Evolutionary conservation across 2,329 filamentous ascomycete genomes (phyloP).

Genomic region (Sclerotinia nivalis): DNA sequence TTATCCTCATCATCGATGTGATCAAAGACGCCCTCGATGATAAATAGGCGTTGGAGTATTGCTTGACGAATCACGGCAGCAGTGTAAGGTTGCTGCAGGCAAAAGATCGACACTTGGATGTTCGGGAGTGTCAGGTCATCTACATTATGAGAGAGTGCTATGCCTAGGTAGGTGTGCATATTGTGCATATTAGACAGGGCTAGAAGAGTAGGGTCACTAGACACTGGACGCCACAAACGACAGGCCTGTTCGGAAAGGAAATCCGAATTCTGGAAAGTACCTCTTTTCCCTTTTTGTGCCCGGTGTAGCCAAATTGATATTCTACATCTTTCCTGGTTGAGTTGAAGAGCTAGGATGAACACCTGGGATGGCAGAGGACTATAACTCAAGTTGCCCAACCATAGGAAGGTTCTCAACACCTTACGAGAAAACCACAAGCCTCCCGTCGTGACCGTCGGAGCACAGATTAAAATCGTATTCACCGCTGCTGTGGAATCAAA

Average conservation of each 20-base stretch:
- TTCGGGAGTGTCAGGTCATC: conserved; percentile 35
- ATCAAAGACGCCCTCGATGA: conserved; percentile 5
- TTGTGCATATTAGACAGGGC: conserved; percentile 22
- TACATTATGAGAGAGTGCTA: conserved; percentile 17
- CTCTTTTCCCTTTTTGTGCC: conserved; percentile 18
- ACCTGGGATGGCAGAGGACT: conserved; percentile 3
- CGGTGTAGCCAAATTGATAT: conserved; percentile 19
- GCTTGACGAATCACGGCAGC: conserved; percentile 30
- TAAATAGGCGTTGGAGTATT: conserved; percentile 23
- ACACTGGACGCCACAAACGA: conserved; percentile 20
- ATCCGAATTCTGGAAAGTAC: conserved; percentile 20
- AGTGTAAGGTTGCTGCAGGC: conserved; percentile 25
- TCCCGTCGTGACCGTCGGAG: conserved; percentile 19
- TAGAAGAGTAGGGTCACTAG: conserved; percentile 10
- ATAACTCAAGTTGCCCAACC: conserved; percentile 20
- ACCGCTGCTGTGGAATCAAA: conserved; percentile 23
- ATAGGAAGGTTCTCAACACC: conserved; percentile 1
- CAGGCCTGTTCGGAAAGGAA: conserved; percentile 21
- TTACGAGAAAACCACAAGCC: conserved; percentile 10
- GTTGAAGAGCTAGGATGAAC: neutral
- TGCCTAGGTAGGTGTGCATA: conserved; percentile 15
- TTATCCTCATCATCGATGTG: neutral
- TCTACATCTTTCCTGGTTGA: neutral
- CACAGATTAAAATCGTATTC: conserved; percentile 24
- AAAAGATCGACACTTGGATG: conserved; percentile 35